Evolutionary conservation across 441 rosid genomes (phyloP).

Genomic region (Populus hybrid): DNA sequence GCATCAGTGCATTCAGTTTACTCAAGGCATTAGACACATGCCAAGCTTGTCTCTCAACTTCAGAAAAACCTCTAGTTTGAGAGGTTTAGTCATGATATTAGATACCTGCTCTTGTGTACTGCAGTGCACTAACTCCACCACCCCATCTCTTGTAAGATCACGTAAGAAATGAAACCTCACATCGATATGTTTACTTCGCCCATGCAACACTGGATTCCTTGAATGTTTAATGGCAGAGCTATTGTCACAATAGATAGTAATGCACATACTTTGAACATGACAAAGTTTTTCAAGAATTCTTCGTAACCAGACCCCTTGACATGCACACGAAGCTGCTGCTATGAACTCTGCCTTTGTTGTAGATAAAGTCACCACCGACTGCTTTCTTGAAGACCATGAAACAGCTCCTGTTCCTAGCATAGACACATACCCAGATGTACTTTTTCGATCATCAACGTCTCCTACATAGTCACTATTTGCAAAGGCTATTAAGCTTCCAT

Average conservation of each 20-base stretch:
- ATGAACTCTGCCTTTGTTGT: no score
- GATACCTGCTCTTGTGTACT: no score
- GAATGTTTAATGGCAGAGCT: background rate
- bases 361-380: no score
- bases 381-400: background rate
- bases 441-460: background rate
- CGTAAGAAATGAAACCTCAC: background rate
- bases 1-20: no score
- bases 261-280: background rate
- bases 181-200: background rate
- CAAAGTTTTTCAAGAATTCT: background rate
- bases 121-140: background rate
- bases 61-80: no score
- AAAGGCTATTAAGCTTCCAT: background rate
- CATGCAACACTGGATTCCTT: background rate
- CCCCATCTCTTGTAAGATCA: no score
- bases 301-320: background rate
- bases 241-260: background rate
- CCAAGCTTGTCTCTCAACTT: no score
- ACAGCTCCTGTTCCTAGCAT: background rate
- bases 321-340: no score
- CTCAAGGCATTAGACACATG: no score
- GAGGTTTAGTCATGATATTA: no score
- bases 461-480: background rate
- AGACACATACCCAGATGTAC: background rate